Conservation (phyloP, 1,284 basidiomycete species). For the Rhizoctonia solani region DNA sequence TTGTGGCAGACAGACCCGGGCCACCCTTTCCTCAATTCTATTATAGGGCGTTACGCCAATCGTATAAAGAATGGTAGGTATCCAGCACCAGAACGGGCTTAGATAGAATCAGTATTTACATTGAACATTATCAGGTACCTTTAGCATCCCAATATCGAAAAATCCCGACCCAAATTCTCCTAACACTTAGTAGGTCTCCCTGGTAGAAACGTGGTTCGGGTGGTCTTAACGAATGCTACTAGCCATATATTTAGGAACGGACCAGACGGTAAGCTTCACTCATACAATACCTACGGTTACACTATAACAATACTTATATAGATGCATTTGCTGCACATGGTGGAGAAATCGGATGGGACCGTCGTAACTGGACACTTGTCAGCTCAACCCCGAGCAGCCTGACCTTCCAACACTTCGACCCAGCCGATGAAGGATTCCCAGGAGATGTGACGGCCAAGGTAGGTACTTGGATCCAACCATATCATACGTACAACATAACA, state of each 20-base stretch:
- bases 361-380: slow-evolving; percentile 58
- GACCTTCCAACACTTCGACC: slow-evolving; percentile 57
- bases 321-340: slow-evolving; percentile 56
- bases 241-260: slow-evolving; percentile 52
- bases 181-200: slow-evolving; percentile 43
- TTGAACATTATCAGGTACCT: slow-evolving; percentile 47
- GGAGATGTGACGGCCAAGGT: slow-evolving; percentile 56
- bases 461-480: slow-evolving; percentile 36
- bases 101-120: not conserved
- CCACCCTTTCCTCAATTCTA: slow-evolving; percentile 4
- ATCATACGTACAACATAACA: not conserved
- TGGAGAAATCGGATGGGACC: slow-evolving; percentile 57
- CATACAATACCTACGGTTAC: not conserved
- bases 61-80: slow-evolving; percentile 48
- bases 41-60: slow-evolving; percentile 49
- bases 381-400: slow-evolving; percentile 51
- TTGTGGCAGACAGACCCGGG: slow-evolving; percentile 19
- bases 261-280: slow-evolving; percentile 44
- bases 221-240: slow-evolving; percentile 10
- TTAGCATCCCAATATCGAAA: slow-evolving; percentile 53
- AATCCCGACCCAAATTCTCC: slow-evolving; percentile 47
- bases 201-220: not conserved
- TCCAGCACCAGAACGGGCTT: no score
- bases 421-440: slow-evolving; percentile 57
- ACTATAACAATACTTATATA: not conserved